Base-by-base conservation (phyloP, 352 stramenopile species). In the Globisporangium barbulae region DNA sequence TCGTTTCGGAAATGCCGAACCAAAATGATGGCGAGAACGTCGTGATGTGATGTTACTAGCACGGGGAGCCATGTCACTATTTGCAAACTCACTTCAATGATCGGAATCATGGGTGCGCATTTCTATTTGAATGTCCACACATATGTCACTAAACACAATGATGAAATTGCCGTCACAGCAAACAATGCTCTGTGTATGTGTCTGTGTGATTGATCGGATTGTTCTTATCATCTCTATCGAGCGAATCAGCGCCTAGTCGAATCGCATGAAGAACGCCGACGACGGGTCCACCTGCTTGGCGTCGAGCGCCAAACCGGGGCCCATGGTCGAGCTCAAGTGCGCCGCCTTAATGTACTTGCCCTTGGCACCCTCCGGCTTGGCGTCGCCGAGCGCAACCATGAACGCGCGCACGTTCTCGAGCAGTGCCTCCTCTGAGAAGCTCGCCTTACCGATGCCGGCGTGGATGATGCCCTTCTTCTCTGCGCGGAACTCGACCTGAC, bases 271-370 rank as follows among this genome's bases (percentile, higher is more conserved):
- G 58, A 74, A 84, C 65, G 87, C 76, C 59, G 85, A 95, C 33
- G 81, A 74, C 53, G 87, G 87, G 66, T 95, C 87, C 69, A 95
- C 69, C 67, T 88, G 90, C 76, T 93, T 93, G 65, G 85, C 79
- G 65, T 95, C 87, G 62, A 95, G 77, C 54, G 76, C 72, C 64
- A 91, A 81, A 52, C 87, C 85, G 13, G 75, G 67, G n/a, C 87
- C 87, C 87, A 95, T 95, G 37, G 87, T 90, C 50, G 83, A 91
- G 79, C 87, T 95, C 73, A 95, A 47, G 72, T 95, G 87, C 58
- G 79, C 84, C 48, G 81, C 83, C 78, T 88, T 96, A 64, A 98
- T 96, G 81, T 97, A 98, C 68, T 96, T 97, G 69, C 92, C 92
- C 82, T 97, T 98, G 64, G 91, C 89, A 19, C 88, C 91, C 52